Percentiles rank a stretch among this genome's conserved stretches.
Conservation (phyloP, 2,329 filamentous ascomycete genomes). For the Arthrinium phaeospermum region DNA sequence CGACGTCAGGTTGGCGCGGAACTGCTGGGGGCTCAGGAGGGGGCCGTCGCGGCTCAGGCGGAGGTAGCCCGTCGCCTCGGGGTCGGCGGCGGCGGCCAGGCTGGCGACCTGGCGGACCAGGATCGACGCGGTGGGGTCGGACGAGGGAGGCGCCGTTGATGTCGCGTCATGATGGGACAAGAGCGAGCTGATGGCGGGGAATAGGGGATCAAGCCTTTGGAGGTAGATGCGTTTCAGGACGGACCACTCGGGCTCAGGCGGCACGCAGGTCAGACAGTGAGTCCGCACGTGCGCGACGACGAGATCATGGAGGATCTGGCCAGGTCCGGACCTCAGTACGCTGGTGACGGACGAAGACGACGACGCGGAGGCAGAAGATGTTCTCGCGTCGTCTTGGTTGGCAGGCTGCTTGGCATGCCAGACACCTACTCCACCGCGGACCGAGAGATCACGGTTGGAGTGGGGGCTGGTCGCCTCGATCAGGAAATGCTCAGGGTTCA, state of each 20-base stretch:
- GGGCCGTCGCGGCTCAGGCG: constrained; percentile 47
- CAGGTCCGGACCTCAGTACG: not conserved
- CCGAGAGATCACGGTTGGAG: constrained; percentile 44
- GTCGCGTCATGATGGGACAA: not conserved
- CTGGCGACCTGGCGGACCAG: constrained; percentile 61
- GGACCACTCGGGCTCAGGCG: constrained; percentile 52
- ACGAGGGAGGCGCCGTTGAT: not conserved
- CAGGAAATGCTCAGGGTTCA: constrained; percentile 66
- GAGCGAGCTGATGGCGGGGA: constrained; percentile 52
- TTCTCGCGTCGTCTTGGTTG: not conserved
- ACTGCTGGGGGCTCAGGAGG: constrained; percentile 52
- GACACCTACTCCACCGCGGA: constrained; percentile 60
- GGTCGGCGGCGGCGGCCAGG: constrained; percentile 59
- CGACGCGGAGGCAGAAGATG: not conserved
- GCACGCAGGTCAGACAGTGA: constrained; percentile 54
- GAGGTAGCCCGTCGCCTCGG: constrained; percentile 50
- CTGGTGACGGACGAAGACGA: not conserved
- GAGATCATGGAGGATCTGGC: constrained; percentile 33
- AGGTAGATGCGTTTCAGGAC: constrained; percentile 53
- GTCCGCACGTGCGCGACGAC: constrained; percentile 49
- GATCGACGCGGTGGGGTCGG: constrained; percentile 38
- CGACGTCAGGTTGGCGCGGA: constrained; percentile 53
- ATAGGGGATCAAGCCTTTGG: constrained; percentile 60
- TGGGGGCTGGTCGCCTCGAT: constrained; percentile 56
- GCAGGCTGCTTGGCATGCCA: constrained; percentile 50